A percentile compares a stretch with the other conserved stretches of the same genome.
Conservation (phyloP, 495 filamentous ascomycete species). For the Tuber calosporum region DNA sequence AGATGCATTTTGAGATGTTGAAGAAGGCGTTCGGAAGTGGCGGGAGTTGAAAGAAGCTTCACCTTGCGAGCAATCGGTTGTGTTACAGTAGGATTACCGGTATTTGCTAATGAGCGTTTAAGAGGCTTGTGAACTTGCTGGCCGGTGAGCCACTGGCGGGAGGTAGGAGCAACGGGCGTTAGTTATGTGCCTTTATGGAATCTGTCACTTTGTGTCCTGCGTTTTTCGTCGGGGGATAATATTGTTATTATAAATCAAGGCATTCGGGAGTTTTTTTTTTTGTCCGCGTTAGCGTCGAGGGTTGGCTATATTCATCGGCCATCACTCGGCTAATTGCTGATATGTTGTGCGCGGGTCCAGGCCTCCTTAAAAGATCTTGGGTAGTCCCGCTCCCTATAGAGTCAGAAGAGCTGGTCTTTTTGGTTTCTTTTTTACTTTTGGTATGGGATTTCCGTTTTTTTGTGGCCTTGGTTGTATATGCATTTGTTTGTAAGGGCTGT, state of each 20-base stretch:
- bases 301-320: not conserved
- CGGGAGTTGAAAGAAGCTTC: not conserved
- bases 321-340: not conserved
- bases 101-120: not conserved
- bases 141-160: not conserved
- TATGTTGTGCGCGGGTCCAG: not conserved
- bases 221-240: not conserved
- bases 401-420: not conserved
- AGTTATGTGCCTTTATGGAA: not conserved
- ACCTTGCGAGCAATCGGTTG: not conserved
- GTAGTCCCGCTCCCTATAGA: not conserved
- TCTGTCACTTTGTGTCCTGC: not conserved
- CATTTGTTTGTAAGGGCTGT: not conserved
- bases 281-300: not conserved
- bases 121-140: not conserved
- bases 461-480: not conserved
- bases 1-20: constrained; percentile 57
- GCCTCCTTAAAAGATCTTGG: not conserved
- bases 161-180: not conserved
- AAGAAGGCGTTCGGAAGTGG: constrained; percentile 45
- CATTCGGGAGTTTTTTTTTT: not conserved
- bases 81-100: not conserved
- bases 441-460: not conserved
- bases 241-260: not conserved
- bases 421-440: too few relatives aligned